phyloP scores from a whole-genome alignment of 208 protist species.

The Wallacemonas collosoma region DNA sequence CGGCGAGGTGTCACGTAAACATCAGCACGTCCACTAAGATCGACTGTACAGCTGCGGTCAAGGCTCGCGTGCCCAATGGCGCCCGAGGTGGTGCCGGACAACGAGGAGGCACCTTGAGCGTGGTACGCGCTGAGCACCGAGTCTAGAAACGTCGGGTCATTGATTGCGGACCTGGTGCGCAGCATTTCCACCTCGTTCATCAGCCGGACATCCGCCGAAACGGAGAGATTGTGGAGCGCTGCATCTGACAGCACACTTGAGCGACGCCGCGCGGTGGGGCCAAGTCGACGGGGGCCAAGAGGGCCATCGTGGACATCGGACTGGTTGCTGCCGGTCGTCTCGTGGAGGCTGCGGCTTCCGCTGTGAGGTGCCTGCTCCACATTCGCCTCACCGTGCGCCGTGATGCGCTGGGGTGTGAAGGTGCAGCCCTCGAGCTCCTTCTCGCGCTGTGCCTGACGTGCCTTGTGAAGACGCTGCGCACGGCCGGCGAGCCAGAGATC shows the following conservation, averaged over 20 bases:
- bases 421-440: constrained; percentile 34
- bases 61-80: not conserved
- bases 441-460: constrained; percentile 16
- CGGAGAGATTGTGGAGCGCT: constrained; percentile 44
- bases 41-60: constrained; percentile 4
- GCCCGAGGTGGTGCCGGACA: not conserved
- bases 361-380: not conserved
- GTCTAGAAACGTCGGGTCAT: constrained; percentile 41
- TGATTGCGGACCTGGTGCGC: constrained; percentile 29
- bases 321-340: not conserved
- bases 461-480: constrained; percentile 8
- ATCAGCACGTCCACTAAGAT: not conserved
- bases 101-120: not conserved
- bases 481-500: constrained; percentile 40
- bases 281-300: constrained; percentile 1
- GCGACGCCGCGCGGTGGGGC: constrained; percentile 16
- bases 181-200: constrained; percentile 75
- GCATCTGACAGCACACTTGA: constrained; percentile 14
- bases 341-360: too few relatives aligned
- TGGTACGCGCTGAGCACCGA: constrained; percentile 12
- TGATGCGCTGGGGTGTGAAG: constrained; percentile 37
- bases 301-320: constrained; percentile 13
- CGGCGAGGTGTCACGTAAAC: constrained; percentile 6
- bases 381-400: constrained; percentile 12
- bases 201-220: constrained; percentile 58